Evolutionary conservation across 2,329 filamentous ascomycete genomes (phyloP), one percentile per base, ranked within the genome.

Genomic region (Apiospora aurea): DNA sequence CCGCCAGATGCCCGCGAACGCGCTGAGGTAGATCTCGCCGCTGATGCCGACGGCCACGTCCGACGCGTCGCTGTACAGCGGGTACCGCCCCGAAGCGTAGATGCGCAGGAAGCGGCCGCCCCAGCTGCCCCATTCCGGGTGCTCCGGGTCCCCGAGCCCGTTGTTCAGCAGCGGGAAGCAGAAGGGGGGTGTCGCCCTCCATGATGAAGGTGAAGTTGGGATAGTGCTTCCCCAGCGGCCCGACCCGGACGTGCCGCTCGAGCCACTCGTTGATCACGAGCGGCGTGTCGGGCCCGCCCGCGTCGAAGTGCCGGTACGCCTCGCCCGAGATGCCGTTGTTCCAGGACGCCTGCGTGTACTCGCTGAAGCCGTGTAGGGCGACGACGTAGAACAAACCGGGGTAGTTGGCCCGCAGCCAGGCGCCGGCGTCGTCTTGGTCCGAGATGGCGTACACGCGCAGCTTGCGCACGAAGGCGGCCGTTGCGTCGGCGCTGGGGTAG

Each of bases 311-410:
- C 69, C 85, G 86, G 74, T 80, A 84, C 2, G 72, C 73, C 4
- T 87, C 85, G 6, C 85, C 86, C 2, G 83, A 86, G 51, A 91
- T 90, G 0, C 88, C 88, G 1, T 81, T 83, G 1, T 81, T 83
- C 88, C 89, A 90, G 0, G 88, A 80, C 0, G 88, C 88, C 69
- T 85, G 75, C 2, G 82, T 83, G 73, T 90, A 91, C 67, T 86
- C 57, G 71, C 85, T 85, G 81, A 83, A 88, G 18, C 82, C 85
- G 73, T 88, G 86, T 2, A 87, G 75, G 0, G 83, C 85, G 4
- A 79, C 79, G 69, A 87, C 86, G 74, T 86, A 88, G 74, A 85
- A 84, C 2, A 88, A 76, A n/a, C 84, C 80, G 0, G 86, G 85
- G 71, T 83, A 87, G 16, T 81, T 82, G 44, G 80, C 77, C 24